phyloP scores from a whole-genome alignment of 306 rosid genomes.

The Gynostemma pentaphyllum region DNA sequence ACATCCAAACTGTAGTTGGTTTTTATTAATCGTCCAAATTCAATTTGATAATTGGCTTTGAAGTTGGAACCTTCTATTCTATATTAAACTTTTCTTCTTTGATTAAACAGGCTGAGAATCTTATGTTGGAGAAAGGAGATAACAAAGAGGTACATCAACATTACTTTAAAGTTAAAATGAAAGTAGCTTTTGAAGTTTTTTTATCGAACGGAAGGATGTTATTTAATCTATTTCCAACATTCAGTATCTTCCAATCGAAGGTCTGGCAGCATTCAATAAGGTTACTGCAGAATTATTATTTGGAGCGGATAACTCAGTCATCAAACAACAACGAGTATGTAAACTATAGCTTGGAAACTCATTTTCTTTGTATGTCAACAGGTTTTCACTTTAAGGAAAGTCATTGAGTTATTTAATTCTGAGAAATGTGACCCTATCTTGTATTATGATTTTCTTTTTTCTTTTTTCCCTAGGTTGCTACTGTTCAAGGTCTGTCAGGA shows the following conservation, averaged over 20 bases:
- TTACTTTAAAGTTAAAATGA: conserved; percentile 2
- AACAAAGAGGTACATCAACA: conserved; percentile 73
- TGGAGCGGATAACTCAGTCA: conserved; percentile 73
- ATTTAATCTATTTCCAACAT: conserved; percentile 12
- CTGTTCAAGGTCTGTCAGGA: conserved; percentile 96
- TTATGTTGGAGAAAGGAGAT: conserved; percentile 78
- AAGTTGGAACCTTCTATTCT: not conserved
- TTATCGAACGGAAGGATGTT: conserved; percentile 15
- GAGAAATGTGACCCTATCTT: not conserved
- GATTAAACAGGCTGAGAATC: conserved; percentile 65
- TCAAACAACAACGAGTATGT: conserved; percentile 66
- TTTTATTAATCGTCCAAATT: conserved; percentile 5
- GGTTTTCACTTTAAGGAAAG: not conserved
- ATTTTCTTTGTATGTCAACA: not conserved
- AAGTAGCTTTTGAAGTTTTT: conserved; percentile 10
- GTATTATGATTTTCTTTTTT: not conserved
- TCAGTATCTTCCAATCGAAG: conserved; percentile 95
- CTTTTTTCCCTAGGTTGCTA: conserved; percentile 53
- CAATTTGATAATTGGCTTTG: not conserved
- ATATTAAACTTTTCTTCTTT: not conserved
- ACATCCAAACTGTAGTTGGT: not conserved
- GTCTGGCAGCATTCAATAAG: conserved; percentile 94
- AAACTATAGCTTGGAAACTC: not conserved
- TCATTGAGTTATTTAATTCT: not conserved
- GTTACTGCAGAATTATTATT: conserved; percentile 83